These are phyloP conservation scores for Colletotrichum destructivum DNA, from an alignment of 2,329 filamentous ascomycete genomes.

Conservation along the genomic window DNA sequence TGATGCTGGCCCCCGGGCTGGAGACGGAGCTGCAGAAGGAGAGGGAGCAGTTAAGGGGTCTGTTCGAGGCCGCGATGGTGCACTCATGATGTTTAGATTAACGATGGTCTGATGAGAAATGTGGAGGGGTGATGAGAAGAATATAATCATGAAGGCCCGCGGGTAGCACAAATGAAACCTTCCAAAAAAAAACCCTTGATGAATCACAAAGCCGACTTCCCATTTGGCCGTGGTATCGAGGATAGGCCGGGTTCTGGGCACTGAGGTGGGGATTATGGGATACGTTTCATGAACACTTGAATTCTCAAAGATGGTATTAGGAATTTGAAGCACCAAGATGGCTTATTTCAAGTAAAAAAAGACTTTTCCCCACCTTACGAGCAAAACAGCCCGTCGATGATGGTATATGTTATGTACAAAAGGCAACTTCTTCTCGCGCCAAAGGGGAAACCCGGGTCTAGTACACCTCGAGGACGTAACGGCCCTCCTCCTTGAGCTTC, in stretches of 20 bases:
- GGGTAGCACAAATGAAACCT: not conserved
- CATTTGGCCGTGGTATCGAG: too few relatives aligned
- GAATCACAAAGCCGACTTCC: too few relatives aligned
- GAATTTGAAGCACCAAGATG: not conserved
- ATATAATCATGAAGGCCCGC: not conserved
- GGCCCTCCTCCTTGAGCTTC: constrained; percentile 92
- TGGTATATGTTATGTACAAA: constrained; percentile 25
- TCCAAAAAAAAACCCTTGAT: too few relatives aligned
- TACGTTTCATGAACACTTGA: too few relatives aligned
- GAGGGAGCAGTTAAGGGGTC: constrained; percentile 76
- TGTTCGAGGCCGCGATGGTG: constrained; percentile 76
- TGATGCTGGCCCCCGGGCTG: constrained; percentile 91
- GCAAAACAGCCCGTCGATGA: not conserved
- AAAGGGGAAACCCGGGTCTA: constrained; percentile 59
- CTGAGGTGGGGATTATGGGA: too few relatives aligned
- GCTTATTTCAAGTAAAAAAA: not conserved
- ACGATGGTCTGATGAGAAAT: not conserved
- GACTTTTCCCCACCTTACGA: too few relatives aligned
- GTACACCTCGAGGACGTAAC: constrained; percentile 98
- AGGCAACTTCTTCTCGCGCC: not conserved
- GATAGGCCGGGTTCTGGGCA: too few relatives aligned
- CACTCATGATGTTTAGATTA: constrained; percentile 43
- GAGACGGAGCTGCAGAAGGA: constrained; percentile 78
- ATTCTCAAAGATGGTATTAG: too few relatives aligned
- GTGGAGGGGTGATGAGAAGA: too few relatives aligned